Evolutionary conservation across 148 eudicot species (phyloP), one percentile per base, ranked within the genome.

Genomic region (Rhododendron kiyosumense): DNA sequence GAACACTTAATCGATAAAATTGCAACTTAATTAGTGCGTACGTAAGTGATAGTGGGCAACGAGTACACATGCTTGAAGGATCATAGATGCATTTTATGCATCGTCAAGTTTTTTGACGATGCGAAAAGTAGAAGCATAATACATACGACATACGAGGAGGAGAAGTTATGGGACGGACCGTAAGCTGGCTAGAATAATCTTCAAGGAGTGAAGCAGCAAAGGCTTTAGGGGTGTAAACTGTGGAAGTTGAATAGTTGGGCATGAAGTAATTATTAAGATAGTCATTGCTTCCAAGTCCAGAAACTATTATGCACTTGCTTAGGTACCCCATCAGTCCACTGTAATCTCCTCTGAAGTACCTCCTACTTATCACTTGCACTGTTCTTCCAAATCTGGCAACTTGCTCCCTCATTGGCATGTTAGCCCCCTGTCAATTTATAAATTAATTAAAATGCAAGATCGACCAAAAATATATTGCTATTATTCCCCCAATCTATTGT

Each of bases 261-360:
- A 95, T 95, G 91, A 96, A 96, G 85, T 95, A 96, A 78, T 96
- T 96, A 91, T 96, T 96, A 52, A 96, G 94, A 86, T 96, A 96
- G 88, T 96, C 99, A 52, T 96, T 96, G 86, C 99, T 96, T 79
- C 99, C 99, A 86, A 96, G 59, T 79, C 98, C 98, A 0, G 93
- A 87, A 81, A 88, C 94, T 65, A 94, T 79, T 3, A 96, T 90
- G 92, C 96, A 95, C 63, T 91, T 93, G 90, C 90, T 93, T 4
- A 96, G 87, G 86, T 96, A 89, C 46, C 82, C 87, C 41, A 82
- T 86, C 0, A 93, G 80, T 2, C 90, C 91, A 38, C 77, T 86
- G 30, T 30, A 9, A 75, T 94, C 94, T 85, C 94, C 94, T 63
- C 92, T 90, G 63, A 94, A 92, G 83, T 74, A 85, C 80, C 94